phyloP scores from a whole-genome alignment of 345 rosid species.

The Lepidium sativum region DNA sequence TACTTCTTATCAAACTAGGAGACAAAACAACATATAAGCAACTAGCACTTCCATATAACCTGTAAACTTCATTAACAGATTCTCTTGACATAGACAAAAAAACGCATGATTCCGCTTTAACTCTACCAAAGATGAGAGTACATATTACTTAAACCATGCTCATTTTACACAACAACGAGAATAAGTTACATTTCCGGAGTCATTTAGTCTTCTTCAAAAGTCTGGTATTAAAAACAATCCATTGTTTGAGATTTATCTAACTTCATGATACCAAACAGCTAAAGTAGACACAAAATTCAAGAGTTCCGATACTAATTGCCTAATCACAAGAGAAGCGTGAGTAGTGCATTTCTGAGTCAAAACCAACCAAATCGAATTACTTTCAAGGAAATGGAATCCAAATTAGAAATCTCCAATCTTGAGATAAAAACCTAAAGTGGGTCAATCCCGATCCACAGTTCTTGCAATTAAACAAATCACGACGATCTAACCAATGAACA shows the following conservation, averaged over 20 bases:
- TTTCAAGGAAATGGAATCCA: neutral
- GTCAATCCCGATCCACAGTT: slow-evolving; percentile 7
- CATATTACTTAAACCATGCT: neutral
- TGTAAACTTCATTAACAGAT: neutral
- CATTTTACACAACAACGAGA: neutral
- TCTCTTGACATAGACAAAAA: neutral
- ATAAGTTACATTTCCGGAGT: neutral
- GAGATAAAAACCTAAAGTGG: slow-evolving; percentile 3
- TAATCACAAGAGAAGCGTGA: neutral
- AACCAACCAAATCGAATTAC: slow-evolving; percentile 4
- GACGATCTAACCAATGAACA: slow-evolving; percentile 8
- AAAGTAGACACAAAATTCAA: no score
- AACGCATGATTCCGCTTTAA: neutral
- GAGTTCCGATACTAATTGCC: no score
- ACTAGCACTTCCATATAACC: neutral
- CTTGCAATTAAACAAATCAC: slow-evolving; percentile 5
- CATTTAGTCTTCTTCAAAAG: no score
- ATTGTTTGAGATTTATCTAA: no score
- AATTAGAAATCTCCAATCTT: slow-evolving; percentile 1
- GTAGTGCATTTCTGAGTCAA: neutral
- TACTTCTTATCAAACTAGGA: neutral
- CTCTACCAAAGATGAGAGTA: neutral
- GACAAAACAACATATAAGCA: neutral
- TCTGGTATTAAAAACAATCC: no score
- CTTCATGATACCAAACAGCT: no score